Evolutionary conservation across 352 stramenopile genomes (phyloP).

Genomic region (Globisporangium spinosum): DNA sequence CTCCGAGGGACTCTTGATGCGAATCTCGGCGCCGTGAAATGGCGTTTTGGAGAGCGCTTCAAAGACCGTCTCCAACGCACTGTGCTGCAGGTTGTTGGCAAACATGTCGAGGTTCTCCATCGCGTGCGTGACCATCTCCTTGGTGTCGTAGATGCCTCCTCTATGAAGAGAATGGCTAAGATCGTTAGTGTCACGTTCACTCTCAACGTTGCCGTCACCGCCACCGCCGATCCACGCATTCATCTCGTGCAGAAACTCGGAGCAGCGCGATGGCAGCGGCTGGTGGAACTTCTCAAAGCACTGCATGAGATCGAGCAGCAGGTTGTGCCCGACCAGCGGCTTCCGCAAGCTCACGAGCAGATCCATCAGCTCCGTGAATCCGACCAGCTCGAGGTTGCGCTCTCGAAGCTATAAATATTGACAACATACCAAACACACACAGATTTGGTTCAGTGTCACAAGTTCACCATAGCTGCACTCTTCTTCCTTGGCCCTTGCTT

Average conservation of each 20-base stretch:
- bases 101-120: conserved; percentile 67
- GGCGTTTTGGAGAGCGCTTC: conserved; percentile 52
- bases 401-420: conserved; percentile 18
- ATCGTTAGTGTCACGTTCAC: not conserved
- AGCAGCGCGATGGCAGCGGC: conserved; percentile 47
- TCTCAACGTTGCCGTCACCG: not conserved
- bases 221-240: conserved; percentile 40
- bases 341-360: conserved; percentile 35
- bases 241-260: conserved; percentile 55
- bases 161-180: not conserved
- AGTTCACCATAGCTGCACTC: not conserved
- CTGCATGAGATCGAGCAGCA: conserved; percentile 79
- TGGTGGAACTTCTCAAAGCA: conserved; percentile 77
- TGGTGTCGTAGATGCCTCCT: conserved; percentile 64
- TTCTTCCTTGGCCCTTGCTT: not conserved
- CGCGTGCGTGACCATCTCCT: conserved; percentile 58
- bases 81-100: conserved; percentile 52
- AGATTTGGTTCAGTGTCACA: not conserved
- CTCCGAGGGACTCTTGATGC: conserved; percentile 21
- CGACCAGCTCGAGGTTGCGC: conserved; percentile 55
- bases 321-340: conserved; percentile 72
- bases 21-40: conserved; percentile 58
- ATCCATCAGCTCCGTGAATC: conserved; percentile 69
- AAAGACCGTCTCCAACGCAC: conserved; percentile 62
- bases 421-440: not conserved